Evolutionary conservation across 2,329 filamentous ascomycete species (phyloP), one percentile per base, ranked within the genome.

Genomic region (Alternaria triticina): DNA sequence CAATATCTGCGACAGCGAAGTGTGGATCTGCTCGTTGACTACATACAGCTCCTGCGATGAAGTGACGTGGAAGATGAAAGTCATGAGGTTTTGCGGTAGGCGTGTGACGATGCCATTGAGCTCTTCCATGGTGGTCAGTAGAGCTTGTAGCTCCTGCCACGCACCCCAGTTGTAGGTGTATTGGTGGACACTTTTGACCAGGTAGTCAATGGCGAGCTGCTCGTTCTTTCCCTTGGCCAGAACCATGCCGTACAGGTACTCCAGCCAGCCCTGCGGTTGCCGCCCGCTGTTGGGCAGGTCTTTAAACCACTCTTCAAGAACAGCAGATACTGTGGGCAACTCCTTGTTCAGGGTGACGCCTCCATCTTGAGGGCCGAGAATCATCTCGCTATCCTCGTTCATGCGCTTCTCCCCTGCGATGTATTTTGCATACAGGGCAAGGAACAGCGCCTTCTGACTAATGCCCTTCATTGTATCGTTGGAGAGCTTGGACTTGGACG

Each of bases 121-220:
- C 91, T 97, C 93, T 79, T 97, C 94, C 9, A 91, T 86, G 33
- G 91, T 89, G 36, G 89, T 88, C 63, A 97, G 88, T 25, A 98
- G 84, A 43, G 90, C 90, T 5, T 92, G 92, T 79, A 99, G 88
- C 81, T 99, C 96, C 62, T 96, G 87, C 96, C 96, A 99, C 65
- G 94, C 94, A 8, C 94, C 93, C 96, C 96, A 99, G 76, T 98
- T 97, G 87, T 94, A 97, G 1, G 94, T 92, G 73, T 94, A 97
- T 44, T 93, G 83, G 77, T 96, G 92, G 10, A 97, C 92, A 75
- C 94, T 97, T 67, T 89, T 87, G 55, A 97, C 85, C n/a, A 99
- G 86, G 86, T 92, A 97, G 67, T 91, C 88, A 79, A 95, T 90
- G 2, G 96, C 96, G 64, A 91, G 86, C 47, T 90, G 86, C 70